Evolutionary conservation across 768 basidiomycete species (phyloP).

Genomic region (Lactarius hatsudake): DNA sequence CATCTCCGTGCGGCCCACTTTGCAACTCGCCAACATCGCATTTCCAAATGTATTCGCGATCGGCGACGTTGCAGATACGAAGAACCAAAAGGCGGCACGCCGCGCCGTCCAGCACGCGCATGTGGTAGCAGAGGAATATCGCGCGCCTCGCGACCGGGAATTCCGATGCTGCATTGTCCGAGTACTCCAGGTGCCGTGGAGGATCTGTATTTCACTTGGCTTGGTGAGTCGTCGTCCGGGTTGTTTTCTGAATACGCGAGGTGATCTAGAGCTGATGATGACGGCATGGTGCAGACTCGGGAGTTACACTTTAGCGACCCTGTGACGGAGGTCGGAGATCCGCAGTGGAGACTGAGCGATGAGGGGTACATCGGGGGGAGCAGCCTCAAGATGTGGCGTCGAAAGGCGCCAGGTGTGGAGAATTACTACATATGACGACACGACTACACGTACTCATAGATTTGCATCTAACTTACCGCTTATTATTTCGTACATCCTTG

Average conservation of each 20-base stretch:
- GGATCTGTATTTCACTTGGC: conserved; percentile 32
- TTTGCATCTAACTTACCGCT: not conserved
- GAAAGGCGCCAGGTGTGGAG: conserved; percentile 30
- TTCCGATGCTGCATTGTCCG: not conserved
- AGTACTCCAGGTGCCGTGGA: conserved; percentile 11
- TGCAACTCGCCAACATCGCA: conserved; percentile 29
- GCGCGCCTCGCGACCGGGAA: conserved; percentile 16
- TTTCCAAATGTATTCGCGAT: conserved; percentile 30
- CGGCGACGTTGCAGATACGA: conserved; percentile 33
- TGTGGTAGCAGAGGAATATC: conserved; percentile 29
- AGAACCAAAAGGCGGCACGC: conserved; percentile 31
- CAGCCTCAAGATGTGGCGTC: conserved; percentile 26
- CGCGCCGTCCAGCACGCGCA: conserved; percentile 30
- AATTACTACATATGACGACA: conserved; percentile 14
- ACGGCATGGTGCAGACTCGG: conserved; percentile 22
- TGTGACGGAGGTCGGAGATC: conserved; percentile 17
- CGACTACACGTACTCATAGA: not conserved
- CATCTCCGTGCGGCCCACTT: conserved; percentile 31
- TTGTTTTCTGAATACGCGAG: not conserved
- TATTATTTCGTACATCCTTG: not conserved
- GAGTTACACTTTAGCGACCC: conserved; percentile 31
- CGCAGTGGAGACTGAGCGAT: conserved; percentile 25
- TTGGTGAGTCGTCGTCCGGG: conserved; percentile 19
- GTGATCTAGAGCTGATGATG: not conserved
- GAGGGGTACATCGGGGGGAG: conserved; percentile 28